Conservation (phyloP, 495 filamentous ascomycete species). For the Elaphomyces granulatus region DNA sequence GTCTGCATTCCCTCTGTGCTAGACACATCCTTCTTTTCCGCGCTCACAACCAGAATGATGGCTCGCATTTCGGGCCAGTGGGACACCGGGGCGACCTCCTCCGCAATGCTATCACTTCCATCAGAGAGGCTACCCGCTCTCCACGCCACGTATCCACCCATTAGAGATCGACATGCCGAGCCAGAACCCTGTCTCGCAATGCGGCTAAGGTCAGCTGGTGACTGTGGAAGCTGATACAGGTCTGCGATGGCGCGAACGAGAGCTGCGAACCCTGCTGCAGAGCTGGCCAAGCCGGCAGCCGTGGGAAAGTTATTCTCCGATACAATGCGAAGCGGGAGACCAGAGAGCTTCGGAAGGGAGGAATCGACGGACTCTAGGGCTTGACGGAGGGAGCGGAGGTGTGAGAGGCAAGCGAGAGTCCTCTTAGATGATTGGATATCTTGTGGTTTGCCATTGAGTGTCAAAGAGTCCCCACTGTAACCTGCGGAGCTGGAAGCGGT, state of each 20-base stretch:
- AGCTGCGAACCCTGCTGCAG: constrained; percentile 88
- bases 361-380: constrained; percentile 55
- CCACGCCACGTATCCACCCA: constrained; percentile 96
- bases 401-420: constrained; percentile 79
- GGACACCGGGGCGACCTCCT: constrained; percentile 66
- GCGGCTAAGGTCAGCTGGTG: constrained; percentile 62
- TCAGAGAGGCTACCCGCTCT: constrained; percentile 54
- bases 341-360: constrained; percentile 61
- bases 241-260: constrained; percentile 86
- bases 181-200: constrained; percentile 95
- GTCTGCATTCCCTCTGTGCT: constrained; percentile 93
- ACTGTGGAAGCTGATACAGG: constrained; percentile 68
- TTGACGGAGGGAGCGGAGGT: constrained; percentile 61
- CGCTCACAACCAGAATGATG: constrained; percentile 74
- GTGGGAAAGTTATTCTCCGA: constrained; percentile 98
- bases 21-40: constrained; percentile 86
- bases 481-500: constrained; percentile 78
- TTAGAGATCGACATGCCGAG: constrained; percentile 79
- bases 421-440: constrained; percentile 68
- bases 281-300: constrained; percentile 86
- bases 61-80: constrained; percentile 97
- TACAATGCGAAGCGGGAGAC: constrained; percentile 62
- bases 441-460: constrained; percentile 69
- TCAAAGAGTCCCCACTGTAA: constrained; percentile 58
- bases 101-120: constrained; percentile 71